Conservation (phyloP, 352 stramenopile genomes). For the Globisporangium nagaii region DNA sequence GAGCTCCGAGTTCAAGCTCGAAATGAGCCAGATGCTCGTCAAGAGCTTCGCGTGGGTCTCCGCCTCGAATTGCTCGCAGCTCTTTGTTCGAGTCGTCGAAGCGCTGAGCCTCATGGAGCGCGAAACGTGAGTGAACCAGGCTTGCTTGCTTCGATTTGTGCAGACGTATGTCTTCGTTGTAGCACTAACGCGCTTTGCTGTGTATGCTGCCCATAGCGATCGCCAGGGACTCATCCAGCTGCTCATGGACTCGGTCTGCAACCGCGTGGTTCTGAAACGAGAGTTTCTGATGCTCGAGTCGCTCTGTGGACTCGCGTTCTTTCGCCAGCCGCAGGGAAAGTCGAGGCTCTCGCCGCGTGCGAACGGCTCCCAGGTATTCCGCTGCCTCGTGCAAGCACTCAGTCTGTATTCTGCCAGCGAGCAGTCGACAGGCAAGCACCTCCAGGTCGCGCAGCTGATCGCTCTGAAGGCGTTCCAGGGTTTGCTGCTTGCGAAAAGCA, state of each 20-base stretch:
- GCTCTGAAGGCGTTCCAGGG: conserved; percentile 53
- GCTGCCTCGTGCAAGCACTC: conserved; percentile 47
- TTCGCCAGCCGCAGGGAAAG: conserved; percentile 21
- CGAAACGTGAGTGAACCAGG: conserved; percentile 42
- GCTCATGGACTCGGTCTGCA: conserved; percentile 33
- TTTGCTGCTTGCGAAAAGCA: conserved; percentile 38
- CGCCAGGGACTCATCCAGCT: conserved; percentile 35
- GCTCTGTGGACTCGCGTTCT: conserved; percentile 43
- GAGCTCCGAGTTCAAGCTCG: conserved; percentile 35
- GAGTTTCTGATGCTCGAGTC: conserved; percentile 52
- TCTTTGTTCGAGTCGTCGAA: conserved; percentile 52
- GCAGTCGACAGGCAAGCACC: not conserved
- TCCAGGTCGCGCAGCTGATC: conserved; percentile 57
- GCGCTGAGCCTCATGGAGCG: conserved; percentile 58
- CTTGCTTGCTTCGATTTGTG: not conserved
- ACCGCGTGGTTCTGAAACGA: conserved; percentile 27
- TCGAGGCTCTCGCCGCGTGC: conserved; percentile 32
- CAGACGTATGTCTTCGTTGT: no score
- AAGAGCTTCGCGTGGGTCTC: conserved; percentile 53
- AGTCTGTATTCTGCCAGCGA: not conserved
- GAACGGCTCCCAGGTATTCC: conserved; percentile 36
- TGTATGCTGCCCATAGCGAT: conserved; percentile 25
- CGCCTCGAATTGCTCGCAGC: conserved; percentile 29
- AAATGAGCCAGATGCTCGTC: conserved; percentile 56
- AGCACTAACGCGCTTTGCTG: no score